phyloP scores from a whole-genome alignment of 805 yeast genomes.

The Torulaspora indica region DNA sequence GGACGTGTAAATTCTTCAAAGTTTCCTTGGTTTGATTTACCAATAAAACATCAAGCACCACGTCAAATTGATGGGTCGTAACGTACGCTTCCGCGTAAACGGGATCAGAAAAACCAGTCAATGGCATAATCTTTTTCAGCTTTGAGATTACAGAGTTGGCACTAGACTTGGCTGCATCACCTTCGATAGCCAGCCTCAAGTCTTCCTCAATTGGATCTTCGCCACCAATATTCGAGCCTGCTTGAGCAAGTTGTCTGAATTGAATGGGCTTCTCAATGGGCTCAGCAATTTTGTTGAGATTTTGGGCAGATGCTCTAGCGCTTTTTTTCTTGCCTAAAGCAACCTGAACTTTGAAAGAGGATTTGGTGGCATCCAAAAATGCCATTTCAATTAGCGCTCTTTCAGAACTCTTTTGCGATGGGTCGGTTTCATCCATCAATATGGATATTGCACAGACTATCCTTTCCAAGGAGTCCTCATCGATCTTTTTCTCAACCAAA shows the following conservation, averaged over 20 bases:
- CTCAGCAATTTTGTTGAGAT: constrained; percentile 58
- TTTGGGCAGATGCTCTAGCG: constrained; percentile 52
- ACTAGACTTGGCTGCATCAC: constrained; percentile 40
- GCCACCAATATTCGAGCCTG: constrained; percentile 36
- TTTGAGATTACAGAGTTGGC: constrained; percentile 66
- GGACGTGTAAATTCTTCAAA: constrained; percentile 84
- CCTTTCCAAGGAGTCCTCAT: constrained; percentile 96
- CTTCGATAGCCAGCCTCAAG: constrained; percentile 47
- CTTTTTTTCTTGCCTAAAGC: constrained; percentile 54
- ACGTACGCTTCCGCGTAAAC: constrained; percentile 97
- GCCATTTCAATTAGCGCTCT: constrained; percentile 49
- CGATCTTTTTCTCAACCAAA: constrained; percentile 67
- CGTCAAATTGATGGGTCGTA: constrained; percentile 94
- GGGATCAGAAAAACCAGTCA: constrained; percentile 98
- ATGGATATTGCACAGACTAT: constrained; percentile 80
- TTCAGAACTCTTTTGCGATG: constrained; percentile 41
- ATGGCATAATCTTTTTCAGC: constrained; percentile 80
- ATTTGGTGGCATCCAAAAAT: constrained; percentile 81
- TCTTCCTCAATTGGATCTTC: constrained; percentile 55
- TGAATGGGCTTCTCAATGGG: constrained; percentile 72
- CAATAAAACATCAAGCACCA: constrained; percentile 84
- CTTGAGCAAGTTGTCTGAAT: constrained; percentile 70
- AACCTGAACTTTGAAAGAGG: constrained; percentile 73
- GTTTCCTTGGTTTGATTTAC: constrained; percentile 94
- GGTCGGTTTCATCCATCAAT: constrained; percentile 55